Conservation (phyloP, 73 alveolate genomes). For the Tetrahymena thermophila region DNA sequence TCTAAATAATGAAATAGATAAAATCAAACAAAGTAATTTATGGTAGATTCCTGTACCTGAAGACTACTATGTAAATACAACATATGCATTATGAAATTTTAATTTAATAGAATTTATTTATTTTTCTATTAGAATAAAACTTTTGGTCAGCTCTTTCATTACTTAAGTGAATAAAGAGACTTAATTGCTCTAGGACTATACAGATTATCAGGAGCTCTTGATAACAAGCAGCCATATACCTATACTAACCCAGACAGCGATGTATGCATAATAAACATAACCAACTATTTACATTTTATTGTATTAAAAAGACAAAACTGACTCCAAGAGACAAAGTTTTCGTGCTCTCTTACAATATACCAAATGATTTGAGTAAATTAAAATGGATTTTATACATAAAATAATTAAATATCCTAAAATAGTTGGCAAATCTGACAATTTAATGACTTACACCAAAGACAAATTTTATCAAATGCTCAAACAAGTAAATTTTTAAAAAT, state of each 20-base stretch:
- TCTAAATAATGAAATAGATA: conserved; percentile 77
- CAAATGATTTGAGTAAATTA: conserved; percentile 18
- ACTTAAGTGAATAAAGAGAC: conserved; percentile 69
- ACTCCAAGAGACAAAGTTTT: conserved; percentile 32
- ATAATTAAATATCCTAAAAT: background rate
- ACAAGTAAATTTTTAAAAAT: background rate
- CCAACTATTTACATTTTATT: background rate
- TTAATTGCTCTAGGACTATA: conserved; percentile 83
- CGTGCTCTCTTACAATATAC: conserved; percentile 28
- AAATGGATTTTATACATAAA: background rate
- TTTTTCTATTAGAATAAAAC: conserved; percentile 57
- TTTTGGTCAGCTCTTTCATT: conserved; percentile 75
- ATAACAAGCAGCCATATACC: conserved; percentile 89
- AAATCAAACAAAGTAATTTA: conserved; percentile 78
- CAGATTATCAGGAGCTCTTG: conserved; percentile 92
- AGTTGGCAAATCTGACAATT: conserved; percentile 12
- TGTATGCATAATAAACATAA: background rate
- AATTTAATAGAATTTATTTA: too few relatives aligned
- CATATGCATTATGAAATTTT: too few relatives aligned
- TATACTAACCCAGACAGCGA: conserved; percentile 82
- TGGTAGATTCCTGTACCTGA: conserved; percentile 96
- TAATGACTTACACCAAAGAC: background rate
- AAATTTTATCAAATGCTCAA: background rate
- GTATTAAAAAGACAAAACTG: background rate
- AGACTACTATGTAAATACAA: conserved; percentile 46